A percentile compares a stretch with the other conserved stretches of the same genome.
Evolutionary conservation across 2,329 filamentous ascomycete species (phyloP).

Genomic region (Neopestalotiopsis rosae): DNA sequence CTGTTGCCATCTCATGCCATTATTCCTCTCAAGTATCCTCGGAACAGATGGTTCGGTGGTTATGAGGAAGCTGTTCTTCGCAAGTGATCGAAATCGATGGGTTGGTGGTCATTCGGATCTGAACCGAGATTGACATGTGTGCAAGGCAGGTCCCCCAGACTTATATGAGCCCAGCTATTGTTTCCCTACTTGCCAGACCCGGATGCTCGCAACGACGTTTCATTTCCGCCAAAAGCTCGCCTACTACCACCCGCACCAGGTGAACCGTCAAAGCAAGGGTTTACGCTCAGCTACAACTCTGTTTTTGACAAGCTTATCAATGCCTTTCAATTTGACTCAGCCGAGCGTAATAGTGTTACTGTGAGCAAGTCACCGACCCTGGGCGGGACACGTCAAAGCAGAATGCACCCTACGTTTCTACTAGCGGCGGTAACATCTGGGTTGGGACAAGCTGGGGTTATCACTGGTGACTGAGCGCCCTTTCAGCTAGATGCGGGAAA

Average conservation of each 20-base stretch:
- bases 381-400: not conserved
- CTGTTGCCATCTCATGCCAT: conserved; percentile 14
- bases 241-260: not conserved
- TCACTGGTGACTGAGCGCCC: not conserved
- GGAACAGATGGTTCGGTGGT: not conserved
- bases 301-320: not conserved
- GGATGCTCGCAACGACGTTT: not conserved
- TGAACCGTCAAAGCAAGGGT: not conserved
- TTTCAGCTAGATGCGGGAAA: not conserved
- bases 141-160: not conserved
- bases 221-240: not conserved
- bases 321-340: not conserved
- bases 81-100: not conserved
- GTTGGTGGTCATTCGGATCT: not conserved
- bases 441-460: not conserved
- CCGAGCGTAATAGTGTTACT: not conserved
- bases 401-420: not conserved
- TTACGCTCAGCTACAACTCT: not conserved
- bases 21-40: not conserved
- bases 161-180: not conserved
- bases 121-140: not conserved
- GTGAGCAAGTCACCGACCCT: not conserved
- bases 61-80: not conserved
- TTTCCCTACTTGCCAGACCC: not conserved
- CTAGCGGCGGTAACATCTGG: not conserved